phyloP scores from a whole-genome alignment of 805 yeast species.

The Hanseniaspora mollemarum region DNA sequence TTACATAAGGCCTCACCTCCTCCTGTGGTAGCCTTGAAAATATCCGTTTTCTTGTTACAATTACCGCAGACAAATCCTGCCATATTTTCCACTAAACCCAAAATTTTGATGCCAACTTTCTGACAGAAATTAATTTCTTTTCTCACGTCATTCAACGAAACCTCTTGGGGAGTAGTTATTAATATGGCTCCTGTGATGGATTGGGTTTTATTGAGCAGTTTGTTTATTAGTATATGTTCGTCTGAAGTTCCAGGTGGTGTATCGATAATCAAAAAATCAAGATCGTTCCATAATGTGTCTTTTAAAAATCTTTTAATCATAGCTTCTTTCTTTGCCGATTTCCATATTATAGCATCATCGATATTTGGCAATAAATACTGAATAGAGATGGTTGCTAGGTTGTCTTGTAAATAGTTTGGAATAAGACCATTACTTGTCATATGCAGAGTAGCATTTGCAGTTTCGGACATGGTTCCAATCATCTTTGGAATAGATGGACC shows the following conservation, averaged over 20 bases:
- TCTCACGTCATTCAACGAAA: constrained; percentile 84
- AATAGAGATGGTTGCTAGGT: constrained; percentile 88
- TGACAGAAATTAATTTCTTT: constrained; percentile 91
- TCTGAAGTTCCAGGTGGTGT: constrained; percentile 99
- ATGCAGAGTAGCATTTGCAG: constrained; percentile 74
- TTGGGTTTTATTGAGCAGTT: constrained; percentile 64
- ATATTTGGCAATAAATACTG: constrained; percentile 88
- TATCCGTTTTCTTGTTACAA: constrained; percentile 80
- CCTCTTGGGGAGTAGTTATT: constrained; percentile 97
- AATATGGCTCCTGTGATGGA: constrained; percentile 93
- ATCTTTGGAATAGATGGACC: constrained; percentile 94
- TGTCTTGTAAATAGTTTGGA: constrained; percentile 91
- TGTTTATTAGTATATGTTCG: constrained; percentile 84
- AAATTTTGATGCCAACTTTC: constrained; percentile 72
- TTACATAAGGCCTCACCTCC: constrained; percentile 80
- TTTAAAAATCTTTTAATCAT: constrained; percentile 84
- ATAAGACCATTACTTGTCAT: constrained; percentile 90
- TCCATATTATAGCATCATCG: constrained; percentile 92
- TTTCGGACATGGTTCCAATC: constrained; percentile 48
- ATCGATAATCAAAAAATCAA: constrained; percentile 81
- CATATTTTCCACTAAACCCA: constrained; percentile 96
- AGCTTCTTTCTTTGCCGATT: constrained; percentile 92
- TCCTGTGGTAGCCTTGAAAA: constrained; percentile 92
- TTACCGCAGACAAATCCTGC: constrained; percentile 95
- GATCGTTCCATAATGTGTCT: constrained; percentile 88